These are phyloP conservation scores for Colletotrichum sp. DNA, from an alignment of 2,329 filamentous ascomycete species.

Conservation along the genomic window DNA sequence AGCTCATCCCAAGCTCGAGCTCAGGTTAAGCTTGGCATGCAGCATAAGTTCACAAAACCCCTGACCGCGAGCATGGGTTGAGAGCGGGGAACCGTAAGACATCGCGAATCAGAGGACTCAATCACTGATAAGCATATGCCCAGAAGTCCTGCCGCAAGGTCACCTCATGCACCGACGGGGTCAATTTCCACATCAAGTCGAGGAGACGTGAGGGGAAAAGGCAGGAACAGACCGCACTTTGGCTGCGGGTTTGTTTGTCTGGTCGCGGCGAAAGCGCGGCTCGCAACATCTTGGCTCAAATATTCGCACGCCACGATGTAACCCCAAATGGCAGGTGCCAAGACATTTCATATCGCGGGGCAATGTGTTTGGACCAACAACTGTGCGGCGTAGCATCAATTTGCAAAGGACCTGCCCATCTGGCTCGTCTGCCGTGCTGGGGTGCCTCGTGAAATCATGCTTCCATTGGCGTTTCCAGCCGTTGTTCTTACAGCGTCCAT, in stretches of 20 bases:
- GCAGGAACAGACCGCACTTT: not conserved
- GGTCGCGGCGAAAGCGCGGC: not conserved
- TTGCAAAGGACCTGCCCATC: slow-evolving; percentile 3
- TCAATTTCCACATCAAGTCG: not conserved
- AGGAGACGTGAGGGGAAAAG: not conserved
- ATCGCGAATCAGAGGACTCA: not conserved
- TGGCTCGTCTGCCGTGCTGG: not conserved
- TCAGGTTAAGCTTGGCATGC: slow-evolving; percentile 4
- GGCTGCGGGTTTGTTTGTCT: no score
- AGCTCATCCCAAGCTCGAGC: not conserved
- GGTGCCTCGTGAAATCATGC: not conserved
- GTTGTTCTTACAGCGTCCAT: not conserved
- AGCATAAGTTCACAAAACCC: not conserved
- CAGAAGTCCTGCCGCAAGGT: not conserved
- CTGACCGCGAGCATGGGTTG: not conserved
- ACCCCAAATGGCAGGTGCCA: slow-evolving; percentile 18
- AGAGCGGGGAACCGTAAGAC: not conserved
- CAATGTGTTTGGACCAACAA: not conserved
- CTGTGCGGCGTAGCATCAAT: not conserved
- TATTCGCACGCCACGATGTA: slow-evolving; percentile 5
- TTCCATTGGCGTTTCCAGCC: not conserved
- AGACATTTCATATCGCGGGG: slow-evolving; percentile 3
- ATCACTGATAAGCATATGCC: slow-evolving; percentile 12
- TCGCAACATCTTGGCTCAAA: not conserved
- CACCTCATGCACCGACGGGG: not conserved